Base-by-base conservation (phyloP, 1,284 basidiomycete species). In the Ceratobasidium sp. region DNA sequence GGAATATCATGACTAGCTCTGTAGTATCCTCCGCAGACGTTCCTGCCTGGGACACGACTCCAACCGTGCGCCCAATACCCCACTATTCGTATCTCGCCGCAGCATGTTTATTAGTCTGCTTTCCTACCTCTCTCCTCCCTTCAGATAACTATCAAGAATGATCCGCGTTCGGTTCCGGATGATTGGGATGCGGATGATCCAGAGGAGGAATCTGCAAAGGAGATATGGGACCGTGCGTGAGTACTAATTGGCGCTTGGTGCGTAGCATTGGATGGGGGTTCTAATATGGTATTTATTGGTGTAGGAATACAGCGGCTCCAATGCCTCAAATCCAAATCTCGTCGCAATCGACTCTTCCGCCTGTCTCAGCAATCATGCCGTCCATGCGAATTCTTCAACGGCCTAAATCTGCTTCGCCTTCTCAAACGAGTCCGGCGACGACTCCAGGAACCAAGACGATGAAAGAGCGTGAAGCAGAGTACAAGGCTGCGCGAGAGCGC, bases 111-210 rank as follows among this genome's bases (percentile, higher is more conserved):
- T 66, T 9, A 68, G 52, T 59, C 46, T 56, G 50, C 50, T 28
- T 54, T 38, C 23, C 33, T 33, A 33, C 33, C 33, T 33, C 33
- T 33, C 33, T 33, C 33, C 28, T 50, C 26, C n/a, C 38, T 40
- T 33, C 65, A 77, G 75, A 69, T 77, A 48, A 67, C 74, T 42
- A 62, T 68, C 26, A 73, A 73, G 13, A 40, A 65, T 26, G 61
- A 75, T 40, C 44, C 44, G 50, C 52, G 59, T 46, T 64, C 76
- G 23, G 79, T 81, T 26, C 80, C 80, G 28, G 80, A 81, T 28
- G 79, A 80, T 44, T 81, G 80, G 80, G 80, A 81, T 52, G 76
- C 67, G 33, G 79, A 80, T 33, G 79, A 80, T n/a, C 68, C 73
- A 15, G 71, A 44, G 68, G 74, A 68, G 50, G 79, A 81, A 48